Base-by-base conservation (phyloP, 768 basidiomycete species). In the Xerocomellus dryophilus region DNA sequence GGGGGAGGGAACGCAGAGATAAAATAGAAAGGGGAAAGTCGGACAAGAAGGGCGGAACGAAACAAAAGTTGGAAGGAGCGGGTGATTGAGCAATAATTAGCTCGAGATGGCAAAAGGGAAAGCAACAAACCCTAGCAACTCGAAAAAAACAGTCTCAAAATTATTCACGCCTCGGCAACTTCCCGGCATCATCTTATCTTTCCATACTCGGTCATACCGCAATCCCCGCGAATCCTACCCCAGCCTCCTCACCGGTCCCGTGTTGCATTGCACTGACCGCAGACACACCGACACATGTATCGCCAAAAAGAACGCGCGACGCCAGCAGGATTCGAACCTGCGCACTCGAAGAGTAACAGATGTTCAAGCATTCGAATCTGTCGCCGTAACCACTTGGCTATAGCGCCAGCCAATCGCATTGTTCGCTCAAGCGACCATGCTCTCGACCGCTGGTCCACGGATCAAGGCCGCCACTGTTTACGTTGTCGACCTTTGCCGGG, bases 321-420 rank as follows among this genome's bases (percentile, higher is more conserved):
- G 74, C 78, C 79, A 79, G 80, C 79, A 82, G 78, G 81, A 82
- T 76, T 82, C 71, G 81, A 81, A 82, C 81, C 79, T 82, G 77
- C 82, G 82, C 81, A 76, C 81, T 77, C 78, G 73, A 78, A 82
- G 78, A 77, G 81, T 75, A 82, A 82, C 79, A 82, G 80, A 82
- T 70, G 21, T 47, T 64, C 64, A 20, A 49, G 1, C 3, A n/a
- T 81, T 81, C 81, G 76, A 83, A 82, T 84, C 81, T 82, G 76
- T 82, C 83, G 83, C 83, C 81, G 81, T 84, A 84, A 84, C 83
- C 83, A 84, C 82, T 83, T 82, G 81, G 83, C 81, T 83, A 83
- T 83, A 79, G 81, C 73, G 74, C 69, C 73, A 7, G 20, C 31
- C 15, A n/a, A 17, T 5, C 14, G 32, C 12, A 12, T 15, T 1